Conservation (phyloP, 257 asterid species). For the Sherardia arvensis region DNA sequence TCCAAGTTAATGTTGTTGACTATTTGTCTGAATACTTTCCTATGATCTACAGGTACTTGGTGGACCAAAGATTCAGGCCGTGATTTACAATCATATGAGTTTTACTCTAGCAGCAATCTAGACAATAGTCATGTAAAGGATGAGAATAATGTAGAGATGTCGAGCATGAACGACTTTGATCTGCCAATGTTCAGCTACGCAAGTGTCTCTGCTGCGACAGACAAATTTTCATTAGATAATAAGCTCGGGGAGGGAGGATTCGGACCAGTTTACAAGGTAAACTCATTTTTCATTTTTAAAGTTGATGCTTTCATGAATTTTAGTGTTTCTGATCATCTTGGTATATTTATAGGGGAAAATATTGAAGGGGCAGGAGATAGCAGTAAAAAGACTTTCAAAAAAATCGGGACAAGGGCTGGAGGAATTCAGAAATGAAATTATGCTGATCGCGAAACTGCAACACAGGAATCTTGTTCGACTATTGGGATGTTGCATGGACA, state of each 20-base stretch:
- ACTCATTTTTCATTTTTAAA: neutral
- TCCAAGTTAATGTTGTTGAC: too few species aligned
- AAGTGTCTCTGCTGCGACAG: constrained; percentile 38
- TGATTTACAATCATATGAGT: constrained; percentile 34
- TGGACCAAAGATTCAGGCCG: constrained; percentile 15
- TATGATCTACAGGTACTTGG: constrained; percentile 18
- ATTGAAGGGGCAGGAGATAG: constrained; percentile 30
- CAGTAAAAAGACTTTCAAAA: constrained; percentile 38
- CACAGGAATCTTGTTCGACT: constrained; percentile 37
- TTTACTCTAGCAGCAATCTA: constrained; percentile 9
- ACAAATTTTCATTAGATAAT: constrained; percentile 26
- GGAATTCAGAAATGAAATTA: constrained; percentile 34
- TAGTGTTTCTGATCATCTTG: neutral
- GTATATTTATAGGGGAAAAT: constrained; percentile 22
- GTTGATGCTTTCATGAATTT: too few species aligned
- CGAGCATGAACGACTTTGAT: constrained; percentile 17
- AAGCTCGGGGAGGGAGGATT: constrained; percentile 56
- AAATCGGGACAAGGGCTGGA: constrained; percentile 34
- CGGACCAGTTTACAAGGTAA: constrained; percentile 55
- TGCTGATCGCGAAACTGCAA: constrained; percentile 31
- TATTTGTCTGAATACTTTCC: neutral
- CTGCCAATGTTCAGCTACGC: constrained; percentile 35
- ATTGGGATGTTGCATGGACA: constrained; percentile 26
- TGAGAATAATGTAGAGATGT: constrained; percentile 4
- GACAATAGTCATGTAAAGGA: constrained; percentile 8